Evolutionary conservation across 371 early-diverging fungal species (phyloP), one percentile per base, ranked within the genome.

Genomic region (Zancudomyces culisetae): DNA sequence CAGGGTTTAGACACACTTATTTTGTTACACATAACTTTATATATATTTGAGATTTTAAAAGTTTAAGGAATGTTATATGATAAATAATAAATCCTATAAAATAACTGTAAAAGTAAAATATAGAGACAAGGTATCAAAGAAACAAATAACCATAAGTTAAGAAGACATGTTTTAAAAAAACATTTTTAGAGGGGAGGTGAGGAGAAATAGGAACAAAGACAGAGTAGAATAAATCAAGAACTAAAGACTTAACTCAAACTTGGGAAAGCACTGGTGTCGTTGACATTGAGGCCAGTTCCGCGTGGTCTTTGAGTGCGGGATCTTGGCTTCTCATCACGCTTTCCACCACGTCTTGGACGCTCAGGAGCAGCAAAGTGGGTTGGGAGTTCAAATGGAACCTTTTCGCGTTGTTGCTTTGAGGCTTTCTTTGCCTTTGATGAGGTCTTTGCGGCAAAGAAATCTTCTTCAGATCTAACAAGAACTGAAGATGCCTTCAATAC

Each of bases 241-340:
- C 2, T 3, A 10, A 27, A 42, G 13, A 45, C 26, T 43, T 53
- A 55, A 48, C 62, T 60, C 45, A 60, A 51, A 27, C 48, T 47
- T 3, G 65, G 65, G 65, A 64, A 64, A 24, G 65, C 65, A 56
- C 56, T 52, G 60, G 59, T 49, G 46, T 64, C 65, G 52, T 60
- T 57, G 41, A 64, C 43, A 60, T 60, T 64, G 62, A 64, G 48
- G n/a, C 3, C 28, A 26, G 18, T 2, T 22, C 28, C 28, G 4
- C 48, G 13, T 43, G 43, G 10, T 21, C 19, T 43, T 3, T 28
- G n/a, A 8, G 3, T 8, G 4, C 28, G 22, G 6, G 35, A 15
- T 35, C 10, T 10, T 15, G 6, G 6, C 26, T 26, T 47, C 18
- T 13, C 48, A 8, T 47, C 48, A 43, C 24, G 19, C 18, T 26